Base-by-base conservation (phyloP, 1,139 yeast species). In the Geotrichum klebahnii region DNA sequence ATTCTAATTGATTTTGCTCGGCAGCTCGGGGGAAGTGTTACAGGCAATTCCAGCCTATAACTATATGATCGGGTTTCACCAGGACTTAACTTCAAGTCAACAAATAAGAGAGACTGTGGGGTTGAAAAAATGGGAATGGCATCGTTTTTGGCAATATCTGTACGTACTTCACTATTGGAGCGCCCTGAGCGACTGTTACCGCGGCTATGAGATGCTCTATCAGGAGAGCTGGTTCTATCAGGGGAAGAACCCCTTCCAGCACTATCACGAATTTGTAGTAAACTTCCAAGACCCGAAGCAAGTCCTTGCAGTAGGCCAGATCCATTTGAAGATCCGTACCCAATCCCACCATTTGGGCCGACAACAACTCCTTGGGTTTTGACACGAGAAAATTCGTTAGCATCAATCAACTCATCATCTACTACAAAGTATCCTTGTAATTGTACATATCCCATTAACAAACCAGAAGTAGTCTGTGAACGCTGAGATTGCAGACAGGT, bases 391-490 rank as follows among this genome's bases (percentile, higher is more conserved):
- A 80, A 72, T n/a, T 68, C 69, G 0, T 67, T 61, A 8, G 67
- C 63, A 44, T 76, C 73, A 8, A 81, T 67, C 0, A 77, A 62
- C 3, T 69, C 71, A 45, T 80, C 79, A 64, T 88, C 85, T 40
- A 82, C 75, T 6, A 79, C 77, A 56, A 84, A 81, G 48, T 78
- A 77, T 0, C 96, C 96, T 47, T 84, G 74, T 39, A 88, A 65
- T 64, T 89, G 96, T 3, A 82, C 73, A 63, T 82, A 83, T 0
- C 95, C 96, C 57, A 86, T 76, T 48, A 81, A 73, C 19, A 85
- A 61, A 1, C 69, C 60, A 29, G 63, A 59, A 9, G 54, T 45
- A 38, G 41, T 46, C 29, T 50, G 53, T 4, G 44, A 41, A 17
- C 26, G 29, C n/a, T 46, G 43, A 19, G 48, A 24, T 26, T 28